A percentile compares a stretch with the other conserved stretches of the same genome.
Conservation (phyloP, 768 basidiomycete species). For the Rhodotorula taiwanensis region DNA sequence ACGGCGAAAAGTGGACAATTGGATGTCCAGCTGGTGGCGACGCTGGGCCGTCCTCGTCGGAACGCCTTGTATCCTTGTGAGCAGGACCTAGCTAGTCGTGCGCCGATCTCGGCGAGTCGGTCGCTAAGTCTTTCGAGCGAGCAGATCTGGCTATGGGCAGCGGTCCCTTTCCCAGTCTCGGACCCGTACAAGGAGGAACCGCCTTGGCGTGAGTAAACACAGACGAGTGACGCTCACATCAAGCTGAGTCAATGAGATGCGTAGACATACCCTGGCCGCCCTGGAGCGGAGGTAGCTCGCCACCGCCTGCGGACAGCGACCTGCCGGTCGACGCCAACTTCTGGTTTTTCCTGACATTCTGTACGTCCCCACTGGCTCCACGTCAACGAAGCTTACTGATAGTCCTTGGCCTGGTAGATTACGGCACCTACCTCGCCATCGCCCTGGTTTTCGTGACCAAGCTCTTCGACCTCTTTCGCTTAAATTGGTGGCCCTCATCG, state of each 20-base stretch:
- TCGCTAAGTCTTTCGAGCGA: rapidly evolving
- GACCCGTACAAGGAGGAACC: constrained; percentile 44
- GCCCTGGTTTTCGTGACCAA: constrained; percentile 49
- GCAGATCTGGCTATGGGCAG: constrained; percentile 49
- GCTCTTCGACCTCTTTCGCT: constrained; percentile 47
- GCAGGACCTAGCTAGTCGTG: background rate
- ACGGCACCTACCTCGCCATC: constrained; percentile 47
- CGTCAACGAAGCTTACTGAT: background rate
- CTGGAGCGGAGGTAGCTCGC: no score
- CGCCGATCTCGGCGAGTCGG: background rate
- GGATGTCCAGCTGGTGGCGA: constrained; percentile 47
- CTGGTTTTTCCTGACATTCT: constrained; percentile 47
- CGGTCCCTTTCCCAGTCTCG: constrained; percentile 47
- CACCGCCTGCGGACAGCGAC: no score
- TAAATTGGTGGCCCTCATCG: constrained; percentile 47
- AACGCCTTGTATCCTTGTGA: constrained; percentile 45
- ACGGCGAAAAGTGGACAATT: constrained; percentile 43
- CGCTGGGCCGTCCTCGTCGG: constrained; percentile 46
- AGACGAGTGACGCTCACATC: background rate
- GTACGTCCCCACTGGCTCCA: constrained; percentile 1
- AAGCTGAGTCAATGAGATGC: background rate
- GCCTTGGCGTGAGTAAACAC: constrained; percentile 37
- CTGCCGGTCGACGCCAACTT: constrained; percentile 48
- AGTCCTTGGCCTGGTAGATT: constrained; percentile 13
- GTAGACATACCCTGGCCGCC: constrained; percentile 25